Base-by-base conservation (phyloP, 2,329 filamentous ascomycete species). In the Akanthomyces muscarius region DNA sequence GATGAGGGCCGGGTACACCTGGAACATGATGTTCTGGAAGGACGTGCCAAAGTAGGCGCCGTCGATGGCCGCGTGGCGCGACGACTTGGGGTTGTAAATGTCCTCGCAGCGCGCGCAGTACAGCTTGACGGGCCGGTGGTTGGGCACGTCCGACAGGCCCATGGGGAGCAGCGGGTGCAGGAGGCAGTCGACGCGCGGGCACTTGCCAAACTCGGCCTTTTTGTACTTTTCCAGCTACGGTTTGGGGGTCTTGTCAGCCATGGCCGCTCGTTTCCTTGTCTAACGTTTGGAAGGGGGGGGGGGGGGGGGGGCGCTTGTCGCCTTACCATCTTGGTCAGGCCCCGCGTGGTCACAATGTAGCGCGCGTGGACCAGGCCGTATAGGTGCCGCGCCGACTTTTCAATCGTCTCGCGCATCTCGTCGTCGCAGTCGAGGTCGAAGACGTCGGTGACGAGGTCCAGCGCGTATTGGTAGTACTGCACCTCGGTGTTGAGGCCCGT, bases 351-450 rank as follows among this genome's bases (percentile, higher is more conserved):
- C 64, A 98, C 94, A 68, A 99, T 95, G 74, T 98, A 99, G 62
- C 95, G 86, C 33, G 95, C 95, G 74, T 99, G 95, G 45, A 99
- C 94, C 5, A 99, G 83, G 55, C 95, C 95, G 74, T 99, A 99
- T 1, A 99, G 84, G 75, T 98, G 95, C 66, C 95, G 85, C 3
- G 95, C 95, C 45, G 92, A 96, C 79, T 97, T 98, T 78, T 99
- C 95, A 67, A 99, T 98, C 66, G 93, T 91, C 80, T 98, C 95
- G 67, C 95, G 87, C 88, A 98, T 96, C 71, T 98, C 94, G 76
- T 99, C 95, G 74, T 98, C 94, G 78, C 95, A 97, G 76, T 99
- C 95, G 72, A 98, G 88, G 73, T 99, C 95, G 77, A 99, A 99
- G 55, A 98, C 94, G 72, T 99, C 95, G 57, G 95, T 99, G 63